Evolutionary conservation across 1,139 yeast genomes (phyloP), one percentile per base, ranked within the genome.

Genomic region (Blastobotrys niveus): DNA sequence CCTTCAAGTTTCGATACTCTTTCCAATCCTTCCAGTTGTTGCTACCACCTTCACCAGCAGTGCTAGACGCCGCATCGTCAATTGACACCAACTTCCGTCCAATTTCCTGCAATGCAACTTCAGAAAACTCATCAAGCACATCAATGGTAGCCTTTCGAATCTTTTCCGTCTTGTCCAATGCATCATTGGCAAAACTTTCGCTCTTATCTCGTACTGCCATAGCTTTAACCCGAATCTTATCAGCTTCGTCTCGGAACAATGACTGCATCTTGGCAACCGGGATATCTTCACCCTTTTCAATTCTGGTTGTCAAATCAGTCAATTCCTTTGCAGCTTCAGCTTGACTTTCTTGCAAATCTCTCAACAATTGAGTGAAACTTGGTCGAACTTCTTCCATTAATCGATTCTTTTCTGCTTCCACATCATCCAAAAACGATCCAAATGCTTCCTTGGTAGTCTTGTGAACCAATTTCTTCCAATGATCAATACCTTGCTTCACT

Each of bases 21-120:
- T 78, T 81, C 91, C 91, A 84, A 38, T 78, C 77, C 20, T 68
- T 62, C 84, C 91, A 82, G 34, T 55, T 54, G 10, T 57, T 52
- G n/a, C 42, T 34, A 44, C 46, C 67, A 64, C 55, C 65, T 71
- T 38, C 45, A 70, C 65, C 37, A 32, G 47, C 51, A 27, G 54
- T 55, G 42, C 41, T 46, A 46, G 50, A 44, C 10, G 24, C 20
- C 3, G 22, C 26, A 2, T 52, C 41, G 14, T 52, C 52, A 14
- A 44, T 22, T 2, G 57, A 50, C 32, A 60, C 59, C 50, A 61
- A 53, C 38, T 60, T 62, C 21, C 65, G 55, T 26, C 67, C 67
- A 15, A 65, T 60, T 47, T 66, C 70, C 36, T 56, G 58, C 26
- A 66, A 50, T 2, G 65, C 58, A 7, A 61, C 63, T 27, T 65